A percentile compares a stretch with the other conserved stretches of the same genome.
These are phyloP conservation scores for Climacium dendroides DNA, from an alignment of 225 moss, liverwort and hornwort species.

Conservation along the genomic window DNA sequence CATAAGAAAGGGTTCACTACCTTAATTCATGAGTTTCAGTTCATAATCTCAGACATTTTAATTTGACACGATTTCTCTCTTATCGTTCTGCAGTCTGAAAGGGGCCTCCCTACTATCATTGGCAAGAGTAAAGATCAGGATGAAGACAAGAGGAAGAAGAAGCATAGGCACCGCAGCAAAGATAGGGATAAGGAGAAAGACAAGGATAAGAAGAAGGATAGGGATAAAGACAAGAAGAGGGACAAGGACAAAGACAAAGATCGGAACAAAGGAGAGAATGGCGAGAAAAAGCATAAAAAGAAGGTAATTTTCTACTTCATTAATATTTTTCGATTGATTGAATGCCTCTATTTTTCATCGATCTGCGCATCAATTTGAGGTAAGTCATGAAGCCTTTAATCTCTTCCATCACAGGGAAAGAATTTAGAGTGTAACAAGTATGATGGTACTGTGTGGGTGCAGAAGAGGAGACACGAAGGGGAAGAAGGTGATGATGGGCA, in stretches of 20 bases:
- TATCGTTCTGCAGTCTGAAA: slow-evolving; percentile 32
- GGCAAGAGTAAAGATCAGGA: slow-evolving; percentile 47
- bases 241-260: slow-evolving; percentile 59
- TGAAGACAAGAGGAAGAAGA: slow-evolving; percentile 45
- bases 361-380: neutral
- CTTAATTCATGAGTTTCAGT: neutral
- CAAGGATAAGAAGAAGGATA: slow-evolving; percentile 52
- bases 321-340: neutral
- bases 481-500: slow-evolving; percentile 67
- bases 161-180: slow-evolving; percentile 43
- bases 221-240: slow-evolving; percentile 35
- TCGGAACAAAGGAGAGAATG: slow-evolving; percentile 47
- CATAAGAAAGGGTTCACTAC: neutral
- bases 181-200: slow-evolving; percentile 55
- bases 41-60: neutral
- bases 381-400: neutral
- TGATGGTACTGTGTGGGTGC: slow-evolving; percentile 4
- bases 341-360: neutral
- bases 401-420: neutral
- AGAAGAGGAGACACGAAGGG: slow-evolving; percentile 78
- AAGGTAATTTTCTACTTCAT: slow-evolving; percentile 10
- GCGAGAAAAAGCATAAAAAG: slow-evolving; percentile 51
- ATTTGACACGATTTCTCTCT: neutral
- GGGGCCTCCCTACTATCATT: slow-evolving; percentile 31
- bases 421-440: neutral